Conservation (phyloP, 257 asterid genomes). For the Nicotiana attenuata region DNA sequence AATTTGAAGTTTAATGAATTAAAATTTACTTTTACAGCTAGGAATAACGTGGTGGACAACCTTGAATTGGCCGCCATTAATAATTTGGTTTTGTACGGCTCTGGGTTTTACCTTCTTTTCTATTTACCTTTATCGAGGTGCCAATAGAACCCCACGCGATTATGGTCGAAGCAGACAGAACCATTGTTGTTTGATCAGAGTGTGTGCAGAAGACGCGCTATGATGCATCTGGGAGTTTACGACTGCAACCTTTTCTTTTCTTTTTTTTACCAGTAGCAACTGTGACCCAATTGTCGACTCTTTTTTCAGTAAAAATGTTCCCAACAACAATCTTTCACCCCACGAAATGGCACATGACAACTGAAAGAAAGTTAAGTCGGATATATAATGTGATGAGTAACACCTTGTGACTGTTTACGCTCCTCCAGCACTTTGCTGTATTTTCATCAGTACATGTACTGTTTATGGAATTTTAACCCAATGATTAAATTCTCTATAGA, state of each 20-base stretch:
- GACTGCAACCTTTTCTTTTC: background rate
- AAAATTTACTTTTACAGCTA: constrained; percentile 39
- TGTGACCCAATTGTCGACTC: background rate
- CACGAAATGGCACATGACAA: constrained; percentile 31
- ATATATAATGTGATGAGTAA: no score
- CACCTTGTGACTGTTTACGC: no score
- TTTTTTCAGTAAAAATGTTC: constrained; percentile 18
- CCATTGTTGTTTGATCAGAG: background rate
- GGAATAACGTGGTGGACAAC: constrained; percentile 70
- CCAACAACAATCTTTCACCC: constrained; percentile 26
- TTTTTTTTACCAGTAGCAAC: background rate
- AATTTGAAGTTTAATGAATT: background rate
- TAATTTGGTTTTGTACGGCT: constrained; percentile 25
- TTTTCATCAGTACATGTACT: no score
- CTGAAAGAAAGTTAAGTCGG: constrained; percentile 23
- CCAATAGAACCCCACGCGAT: constrained; percentile 12
- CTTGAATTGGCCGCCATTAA: constrained; percentile 59
- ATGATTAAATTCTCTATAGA: no score
- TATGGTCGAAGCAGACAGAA: background rate
- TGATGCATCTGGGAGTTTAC: background rate
- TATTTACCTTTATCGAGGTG: constrained; percentile 35
- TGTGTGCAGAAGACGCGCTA: background rate
- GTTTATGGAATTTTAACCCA: no score
- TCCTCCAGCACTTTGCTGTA: no score
- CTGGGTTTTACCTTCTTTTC: constrained; percentile 45